Conservation (phyloP, 495 filamentous ascomycete genomes). For the Oleoguttula mirabilis region DNA sequence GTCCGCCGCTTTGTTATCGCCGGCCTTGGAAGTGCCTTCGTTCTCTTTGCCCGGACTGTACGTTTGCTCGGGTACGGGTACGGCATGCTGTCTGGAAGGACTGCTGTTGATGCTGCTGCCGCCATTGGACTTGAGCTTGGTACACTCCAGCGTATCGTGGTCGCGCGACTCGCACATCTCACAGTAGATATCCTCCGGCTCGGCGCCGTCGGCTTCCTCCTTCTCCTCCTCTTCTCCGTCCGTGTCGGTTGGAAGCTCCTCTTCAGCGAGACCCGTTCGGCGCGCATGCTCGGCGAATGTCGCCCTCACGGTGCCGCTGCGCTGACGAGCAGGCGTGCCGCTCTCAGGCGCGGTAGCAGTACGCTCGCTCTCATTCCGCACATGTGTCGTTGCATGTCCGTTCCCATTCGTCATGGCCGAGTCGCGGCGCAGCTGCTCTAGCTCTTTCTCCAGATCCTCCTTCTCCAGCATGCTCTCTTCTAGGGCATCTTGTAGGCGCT, state of each 20-base stretch:
- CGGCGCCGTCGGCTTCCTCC: neutral
- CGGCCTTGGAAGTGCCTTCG: constrained; percentile 20
- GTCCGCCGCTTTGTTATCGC: constrained; percentile 75
- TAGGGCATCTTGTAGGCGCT: constrained; percentile 43
- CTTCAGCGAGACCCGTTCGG: neutral
- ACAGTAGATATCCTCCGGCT: constrained; percentile 10
- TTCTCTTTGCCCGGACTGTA: constrained; percentile 32
- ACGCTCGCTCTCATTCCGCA: constrained; percentile 53
- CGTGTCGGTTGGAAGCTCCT: neutral
- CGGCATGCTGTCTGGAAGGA: neutral
- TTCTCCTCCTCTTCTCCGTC: neutral
- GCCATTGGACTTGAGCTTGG: constrained; percentile 4
- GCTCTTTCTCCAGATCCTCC: constrained; percentile 75
- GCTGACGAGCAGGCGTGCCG: constrained; percentile 12
- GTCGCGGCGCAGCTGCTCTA: constrained; percentile 46
- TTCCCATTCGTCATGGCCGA: constrained; percentile 23
- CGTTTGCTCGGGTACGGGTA: constrained; percentile 5
- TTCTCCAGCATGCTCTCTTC: constrained; percentile 64
- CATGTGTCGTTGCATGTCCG: constrained; percentile 16
- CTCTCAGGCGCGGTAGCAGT: constrained; percentile 15
- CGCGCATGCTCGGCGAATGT: constrained; percentile 12
- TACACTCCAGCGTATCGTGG: constrained; percentile 21
- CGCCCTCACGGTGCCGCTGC: constrained; percentile 18
- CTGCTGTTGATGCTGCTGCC: constrained; percentile 8
- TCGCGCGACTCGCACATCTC: constrained; percentile 19